phyloP scores from a whole-genome alignment of 2,329 filamentous ascomycete genomes.

The Cordyceps javanica region DNA sequence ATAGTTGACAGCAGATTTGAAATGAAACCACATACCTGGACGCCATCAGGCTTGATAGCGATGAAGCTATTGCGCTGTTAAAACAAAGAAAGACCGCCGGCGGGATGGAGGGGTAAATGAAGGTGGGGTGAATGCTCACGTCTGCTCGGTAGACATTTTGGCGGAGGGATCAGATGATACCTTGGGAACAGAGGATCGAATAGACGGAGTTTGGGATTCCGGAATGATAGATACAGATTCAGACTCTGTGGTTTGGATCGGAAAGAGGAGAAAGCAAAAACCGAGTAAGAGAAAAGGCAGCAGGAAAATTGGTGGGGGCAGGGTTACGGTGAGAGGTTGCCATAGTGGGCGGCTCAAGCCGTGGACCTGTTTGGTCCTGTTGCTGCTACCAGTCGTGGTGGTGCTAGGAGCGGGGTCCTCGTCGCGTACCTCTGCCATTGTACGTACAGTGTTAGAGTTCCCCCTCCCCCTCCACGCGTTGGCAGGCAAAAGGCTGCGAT shows the following conservation, averaged over 20 bases:
- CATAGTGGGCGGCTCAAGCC: conserved; percentile 18
- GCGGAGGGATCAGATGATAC: conserved; percentile 24
- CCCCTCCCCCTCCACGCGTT: not conserved
- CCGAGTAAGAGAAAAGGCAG: conserved; percentile 32
- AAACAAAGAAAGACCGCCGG: conserved; percentile 11
- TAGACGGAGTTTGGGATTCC: conserved; percentile 22
- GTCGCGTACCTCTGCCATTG: conserved; percentile 29
- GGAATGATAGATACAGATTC: conserved; percentile 23
- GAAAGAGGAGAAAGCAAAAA: conserved; percentile 31
- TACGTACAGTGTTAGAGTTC: conserved; percentile 16
- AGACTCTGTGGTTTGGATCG: conserved; percentile 18
- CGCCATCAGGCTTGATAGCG: conserved; percentile 99
- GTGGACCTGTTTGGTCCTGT: conserved; percentile 18
- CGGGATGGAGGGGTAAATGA: conserved; percentile 20
- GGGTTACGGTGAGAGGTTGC: conserved; percentile 30
- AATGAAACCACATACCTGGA: conserved; percentile 63
- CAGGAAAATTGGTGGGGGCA: conserved; percentile 38
- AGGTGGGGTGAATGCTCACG: conserved; percentile 56
- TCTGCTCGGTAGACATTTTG: conserved; percentile 74
- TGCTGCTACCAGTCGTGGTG: not conserved
- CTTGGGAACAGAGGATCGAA: conserved; percentile 24
- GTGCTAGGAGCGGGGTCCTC: conserved; percentile 26
- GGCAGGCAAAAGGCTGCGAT: no score
- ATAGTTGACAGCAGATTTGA: not conserved
- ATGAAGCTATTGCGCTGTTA: conserved; percentile 70